phyloP scores from a whole-genome alignment of 805 yeast genomes.

The Starmerella sirachaensis region DNA sequence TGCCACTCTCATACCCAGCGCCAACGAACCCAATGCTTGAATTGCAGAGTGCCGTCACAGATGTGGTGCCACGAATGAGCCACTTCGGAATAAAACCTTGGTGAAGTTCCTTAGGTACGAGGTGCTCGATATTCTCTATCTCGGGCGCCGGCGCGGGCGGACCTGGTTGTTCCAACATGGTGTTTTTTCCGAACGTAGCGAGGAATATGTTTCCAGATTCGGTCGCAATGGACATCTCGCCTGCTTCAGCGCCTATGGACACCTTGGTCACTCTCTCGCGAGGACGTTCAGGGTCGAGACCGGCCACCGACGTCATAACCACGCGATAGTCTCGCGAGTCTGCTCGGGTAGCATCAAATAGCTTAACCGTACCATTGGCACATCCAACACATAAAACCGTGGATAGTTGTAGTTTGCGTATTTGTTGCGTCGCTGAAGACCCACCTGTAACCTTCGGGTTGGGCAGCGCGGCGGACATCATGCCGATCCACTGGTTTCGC shows the following conservation, averaged over 20 bases:
- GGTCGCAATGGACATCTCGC: constrained; percentile 60
- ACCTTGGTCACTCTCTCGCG: constrained; percentile 42
- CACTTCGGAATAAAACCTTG: constrained; percentile 54
- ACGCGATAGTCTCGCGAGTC: constrained; percentile 51
- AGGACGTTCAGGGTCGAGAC: constrained; percentile 26
- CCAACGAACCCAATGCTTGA: constrained; percentile 78
- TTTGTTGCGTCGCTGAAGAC: constrained; percentile 42
- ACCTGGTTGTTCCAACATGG: constrained; percentile 18
- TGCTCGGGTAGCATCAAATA: constrained; percentile 73
- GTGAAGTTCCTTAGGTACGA: constrained; percentile 39
- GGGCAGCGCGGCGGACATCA: constrained; percentile 41
- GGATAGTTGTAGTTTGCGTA: constrained; percentile 43
- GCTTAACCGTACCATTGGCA: constrained; percentile 61
- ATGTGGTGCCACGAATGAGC: constrained; percentile 35
- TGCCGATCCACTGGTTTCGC: constrained; percentile 65
- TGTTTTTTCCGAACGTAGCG: constrained; percentile 55
- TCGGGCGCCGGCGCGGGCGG: constrained; percentile 17
- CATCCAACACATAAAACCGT: constrained; percentile 52
- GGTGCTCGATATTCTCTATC: constrained; percentile 37
- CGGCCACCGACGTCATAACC: constrained; percentile 46
- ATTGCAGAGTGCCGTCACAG: constrained; percentile 50
- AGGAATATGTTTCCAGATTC: constrained; percentile 62
- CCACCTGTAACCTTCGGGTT: constrained; percentile 66
- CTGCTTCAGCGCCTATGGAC: constrained; percentile 67
- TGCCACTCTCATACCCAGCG: constrained; percentile 61